Evolutionary conservation across 78 protist species (phyloP).

Genomic region (Dictyostelium capitatum): DNA sequence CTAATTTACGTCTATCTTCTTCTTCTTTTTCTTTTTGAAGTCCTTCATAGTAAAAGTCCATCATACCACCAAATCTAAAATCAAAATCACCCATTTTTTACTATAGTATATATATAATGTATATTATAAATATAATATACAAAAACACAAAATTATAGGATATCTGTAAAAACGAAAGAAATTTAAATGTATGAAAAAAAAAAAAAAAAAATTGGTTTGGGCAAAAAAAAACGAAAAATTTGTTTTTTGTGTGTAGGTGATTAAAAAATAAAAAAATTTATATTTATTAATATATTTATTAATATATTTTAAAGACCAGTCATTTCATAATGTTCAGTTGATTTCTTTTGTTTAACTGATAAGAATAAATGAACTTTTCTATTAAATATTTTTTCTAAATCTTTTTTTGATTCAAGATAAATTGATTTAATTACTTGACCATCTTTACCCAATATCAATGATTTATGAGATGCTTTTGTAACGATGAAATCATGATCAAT

Average conservation of each 20-base stretch:
- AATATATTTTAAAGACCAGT: not conserved
- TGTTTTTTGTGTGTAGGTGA: not conserved
- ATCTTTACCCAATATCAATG: constrained; percentile 20
- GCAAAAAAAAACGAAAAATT: not conserved
- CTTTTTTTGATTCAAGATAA: constrained; percentile 58
- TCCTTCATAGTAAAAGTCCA: constrained; percentile 21
- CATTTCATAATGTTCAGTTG: not conserved
- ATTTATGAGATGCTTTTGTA: constrained; percentile 37
- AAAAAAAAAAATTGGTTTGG: not conserved
- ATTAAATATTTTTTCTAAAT: constrained; percentile 54
- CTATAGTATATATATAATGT: not conserved
- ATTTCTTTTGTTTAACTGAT: constrained; percentile 48
- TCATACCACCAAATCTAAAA: constrained; percentile 60
- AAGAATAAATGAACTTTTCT: constrained; percentile 52
- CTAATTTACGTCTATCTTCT: not conserved
- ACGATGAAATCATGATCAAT: constrained; percentile 74
- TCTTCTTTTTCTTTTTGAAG: constrained; percentile 35
- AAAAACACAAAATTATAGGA: not conserved
- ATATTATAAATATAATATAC: not conserved
- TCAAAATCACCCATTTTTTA: constrained; percentile 39
- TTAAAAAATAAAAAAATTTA: not conserved
- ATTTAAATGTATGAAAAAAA: not conserved
- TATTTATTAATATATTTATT: not conserved
- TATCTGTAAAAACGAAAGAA: not conserved
- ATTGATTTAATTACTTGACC: constrained; percentile 40